Conservation (phyloP, 2,329 filamentous ascomycete species). For the Colletotrichum paranaense region DNA sequence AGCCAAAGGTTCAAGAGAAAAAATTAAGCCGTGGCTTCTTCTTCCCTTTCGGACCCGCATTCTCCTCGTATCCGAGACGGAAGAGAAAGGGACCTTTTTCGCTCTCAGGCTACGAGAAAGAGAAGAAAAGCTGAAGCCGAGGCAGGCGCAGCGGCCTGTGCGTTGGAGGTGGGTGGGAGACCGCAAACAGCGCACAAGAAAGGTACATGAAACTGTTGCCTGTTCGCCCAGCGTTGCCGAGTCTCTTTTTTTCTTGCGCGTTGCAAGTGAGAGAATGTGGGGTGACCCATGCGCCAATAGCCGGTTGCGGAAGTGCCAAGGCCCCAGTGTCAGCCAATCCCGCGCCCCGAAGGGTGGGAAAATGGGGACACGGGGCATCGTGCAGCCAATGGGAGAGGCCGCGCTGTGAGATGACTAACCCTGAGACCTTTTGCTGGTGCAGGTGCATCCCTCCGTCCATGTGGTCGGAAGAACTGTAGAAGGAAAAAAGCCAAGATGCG, state of each 20-base stretch:
- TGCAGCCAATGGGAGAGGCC: conserved; percentile 5
- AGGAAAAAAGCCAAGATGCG: neutral
- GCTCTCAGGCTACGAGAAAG: neutral
- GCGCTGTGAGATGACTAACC: neutral
- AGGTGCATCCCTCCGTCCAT: neutral
- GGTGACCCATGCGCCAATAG: neutral
- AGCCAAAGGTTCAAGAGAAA: neutral
- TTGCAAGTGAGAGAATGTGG: neutral
- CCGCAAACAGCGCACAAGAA: neutral
- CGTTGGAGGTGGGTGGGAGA: neutral
- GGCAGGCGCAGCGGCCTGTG: neutral
- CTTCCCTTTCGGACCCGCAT: neutral
- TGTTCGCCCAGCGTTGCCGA: neutral
- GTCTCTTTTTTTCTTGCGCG: neutral
- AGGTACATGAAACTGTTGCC: conserved; percentile 19
- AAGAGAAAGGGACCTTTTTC: neutral
- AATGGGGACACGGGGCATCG: neutral
- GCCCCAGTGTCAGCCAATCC: neutral
- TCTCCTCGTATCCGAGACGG: neutral
- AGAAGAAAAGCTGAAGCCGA: neutral
- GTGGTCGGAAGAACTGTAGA: neutral
- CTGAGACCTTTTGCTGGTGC: neutral
- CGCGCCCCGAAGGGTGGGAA: neutral
- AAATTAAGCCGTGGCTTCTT: neutral
- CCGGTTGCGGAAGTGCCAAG: conserved; percentile 11